These are phyloP conservation scores for Umbelopsis ramanniana DNA, from an alignment of 192 early-diverging fungal genomes.

Conservation along the genomic window DNA sequence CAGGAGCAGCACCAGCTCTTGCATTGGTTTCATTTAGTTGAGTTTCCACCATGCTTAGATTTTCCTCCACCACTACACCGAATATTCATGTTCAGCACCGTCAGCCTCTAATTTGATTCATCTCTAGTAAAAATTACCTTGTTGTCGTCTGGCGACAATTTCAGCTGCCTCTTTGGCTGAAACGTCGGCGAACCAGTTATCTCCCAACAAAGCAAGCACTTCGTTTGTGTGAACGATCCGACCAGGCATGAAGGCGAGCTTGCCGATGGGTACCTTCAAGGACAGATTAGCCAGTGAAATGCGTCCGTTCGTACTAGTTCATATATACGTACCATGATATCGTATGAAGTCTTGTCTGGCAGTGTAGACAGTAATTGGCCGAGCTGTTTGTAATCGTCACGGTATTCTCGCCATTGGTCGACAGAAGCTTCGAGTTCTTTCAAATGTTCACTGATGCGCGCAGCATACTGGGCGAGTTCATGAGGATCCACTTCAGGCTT, in stretches of 20 bases:
- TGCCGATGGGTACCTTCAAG: conserved; percentile 76
- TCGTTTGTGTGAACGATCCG: conserved; percentile 93
- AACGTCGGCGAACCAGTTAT: conserved; percentile 89
- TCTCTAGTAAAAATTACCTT: conserved; percentile 53
- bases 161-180: conserved; percentile 74
- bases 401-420: conserved; percentile 59
- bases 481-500: conserved; percentile 13
- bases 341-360: conserved; percentile 49
- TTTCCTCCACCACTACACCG: conserved; percentile 50
- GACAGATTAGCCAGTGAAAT: not conserved
- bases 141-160: conserved; percentile 71
- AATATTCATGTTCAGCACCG: not conserved
- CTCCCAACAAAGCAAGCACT: conserved; percentile 84
- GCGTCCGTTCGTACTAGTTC: too few relatives aligned
- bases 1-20: conserved; percentile 25
- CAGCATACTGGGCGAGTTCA: not conserved
- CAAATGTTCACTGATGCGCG: not conserved
- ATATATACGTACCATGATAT: conserved; percentile 54
- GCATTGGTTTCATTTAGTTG: conserved; percentile 51
- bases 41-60: conserved; percentile 48
- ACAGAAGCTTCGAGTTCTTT: conserved; percentile 23
- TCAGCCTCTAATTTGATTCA: not conserved
- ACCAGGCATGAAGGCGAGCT: conserved; percentile 88
- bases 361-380: conserved; percentile 48
- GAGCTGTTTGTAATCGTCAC: conserved; percentile 59